These are phyloP conservation scores for Cylindrotheca closterium DNA, from an alignment of 108 stramenopile species.

Conservation along the genomic window DNA sequence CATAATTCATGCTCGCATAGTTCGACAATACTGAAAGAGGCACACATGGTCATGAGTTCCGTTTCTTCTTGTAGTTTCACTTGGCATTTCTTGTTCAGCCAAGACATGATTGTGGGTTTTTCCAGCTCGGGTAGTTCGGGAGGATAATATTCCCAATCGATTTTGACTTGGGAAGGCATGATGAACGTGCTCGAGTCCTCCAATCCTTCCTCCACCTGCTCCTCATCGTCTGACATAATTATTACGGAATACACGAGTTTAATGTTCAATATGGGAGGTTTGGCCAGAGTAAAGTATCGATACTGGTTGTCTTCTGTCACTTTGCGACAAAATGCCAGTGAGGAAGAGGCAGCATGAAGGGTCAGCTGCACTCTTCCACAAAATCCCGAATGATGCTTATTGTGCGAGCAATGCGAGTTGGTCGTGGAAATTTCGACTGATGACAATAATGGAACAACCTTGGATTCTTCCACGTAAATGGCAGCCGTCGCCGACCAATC, in stretches of 20 bases:
- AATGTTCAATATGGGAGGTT: constrained; percentile 10
- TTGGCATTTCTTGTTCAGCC: background rate
- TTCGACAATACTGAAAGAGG: background rate
- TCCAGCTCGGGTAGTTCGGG: constrained; percentile 4
- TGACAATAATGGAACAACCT: background rate
- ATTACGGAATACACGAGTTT: constrained; percentile 9
- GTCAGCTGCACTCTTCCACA: constrained; percentile 1
- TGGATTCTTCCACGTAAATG: constrained; percentile 5
- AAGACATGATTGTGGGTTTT: background rate
- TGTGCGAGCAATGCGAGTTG: no score
- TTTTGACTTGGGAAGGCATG: constrained; percentile 8
- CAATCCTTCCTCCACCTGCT: background rate
- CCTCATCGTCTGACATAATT: background rate
- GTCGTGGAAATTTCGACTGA: background rate
- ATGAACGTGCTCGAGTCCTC: background rate
- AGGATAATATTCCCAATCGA: constrained; percentile 24
- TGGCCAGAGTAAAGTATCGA: constrained; percentile 10
- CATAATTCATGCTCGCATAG: background rate
- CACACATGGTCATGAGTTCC: background rate
- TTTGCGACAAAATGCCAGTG: no score
- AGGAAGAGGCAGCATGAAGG: background rate
- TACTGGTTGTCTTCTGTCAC: background rate
- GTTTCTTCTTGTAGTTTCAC: background rate
- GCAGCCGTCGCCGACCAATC: constrained; percentile 11
- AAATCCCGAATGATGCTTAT: constrained; percentile 5